phyloP scores from a whole-genome alignment of 495 filamentous ascomycete genomes.

The Monascus purpureus region DNA sequence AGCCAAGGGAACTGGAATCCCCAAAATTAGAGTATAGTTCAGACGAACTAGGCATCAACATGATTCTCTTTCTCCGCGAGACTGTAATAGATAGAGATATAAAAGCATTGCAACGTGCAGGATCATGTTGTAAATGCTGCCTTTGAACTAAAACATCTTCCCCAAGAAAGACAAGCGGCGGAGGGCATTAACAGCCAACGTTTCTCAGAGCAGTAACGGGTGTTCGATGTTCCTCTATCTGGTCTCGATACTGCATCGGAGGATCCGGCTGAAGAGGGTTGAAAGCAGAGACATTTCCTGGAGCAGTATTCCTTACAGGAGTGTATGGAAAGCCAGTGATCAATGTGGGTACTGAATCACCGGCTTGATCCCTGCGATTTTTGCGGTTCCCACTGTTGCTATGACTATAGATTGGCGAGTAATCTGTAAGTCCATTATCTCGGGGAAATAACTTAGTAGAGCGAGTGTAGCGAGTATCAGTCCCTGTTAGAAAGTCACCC shows the following conservation, averaged over 20 bases:
- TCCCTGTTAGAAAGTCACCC: slow-evolving; percentile 10
- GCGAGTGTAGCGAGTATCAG: slow-evolving; percentile 5
- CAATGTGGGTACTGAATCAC: slow-evolving; percentile 11
- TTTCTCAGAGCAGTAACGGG: slow-evolving; percentile 16
- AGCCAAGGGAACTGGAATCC: too few species aligned
- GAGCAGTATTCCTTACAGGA: slow-evolving; percentile 13
- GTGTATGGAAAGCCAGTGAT: slow-evolving; percentile 27
- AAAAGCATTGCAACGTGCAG: too few species aligned
- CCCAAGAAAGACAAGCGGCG: background rate
- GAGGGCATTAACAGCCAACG: slow-evolving; percentile 7
- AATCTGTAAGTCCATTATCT: slow-evolving; percentile 11
- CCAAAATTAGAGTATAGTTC: too few species aligned
- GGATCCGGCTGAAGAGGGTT: slow-evolving; percentile 7
- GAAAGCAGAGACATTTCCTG: slow-evolving; percentile 3
- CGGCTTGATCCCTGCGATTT: slow-evolving; percentile 5
- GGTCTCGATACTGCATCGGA: slow-evolving; percentile 8
- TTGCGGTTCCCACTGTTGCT: slow-evolving; percentile 17
- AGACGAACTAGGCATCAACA: too few species aligned
- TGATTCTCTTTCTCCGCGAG: too few species aligned
- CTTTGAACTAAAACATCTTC: too few species aligned
- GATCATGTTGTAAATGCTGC: too few species aligned
- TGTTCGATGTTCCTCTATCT: slow-evolving; percentile 11
- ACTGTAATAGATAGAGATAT: too few species aligned
- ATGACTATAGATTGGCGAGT: slow-evolving; percentile 21
- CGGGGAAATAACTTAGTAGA: slow-evolving; percentile 9